These are phyloP conservation scores for Debaryomyces tyrocola DNA, from an alignment of 805 yeast genomes.

Conservation along the genomic window DNA sequence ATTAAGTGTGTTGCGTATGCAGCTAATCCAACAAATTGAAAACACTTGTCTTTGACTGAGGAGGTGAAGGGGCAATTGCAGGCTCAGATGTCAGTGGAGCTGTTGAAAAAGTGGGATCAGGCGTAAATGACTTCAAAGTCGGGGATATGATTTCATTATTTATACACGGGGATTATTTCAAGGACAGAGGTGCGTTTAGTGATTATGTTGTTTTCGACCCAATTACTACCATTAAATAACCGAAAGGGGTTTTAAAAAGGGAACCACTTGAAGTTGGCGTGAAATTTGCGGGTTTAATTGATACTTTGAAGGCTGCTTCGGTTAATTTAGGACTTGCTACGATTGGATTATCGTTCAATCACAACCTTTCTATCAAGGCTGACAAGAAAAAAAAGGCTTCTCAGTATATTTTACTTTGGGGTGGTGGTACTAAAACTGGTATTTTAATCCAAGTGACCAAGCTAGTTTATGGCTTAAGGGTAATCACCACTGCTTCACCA, in stretches of 20 bases:
- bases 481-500: slow-evolving; percentile 27
- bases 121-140: slow-evolving; percentile 31
- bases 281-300: slow-evolving; percentile 37
- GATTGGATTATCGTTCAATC: slow-evolving; percentile 40
- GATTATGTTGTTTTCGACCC: slow-evolving; percentile 49
- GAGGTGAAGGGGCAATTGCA: slow-evolving; percentile 41
- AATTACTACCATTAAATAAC: slow-evolving; percentile 32
- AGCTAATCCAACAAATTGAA: slow-evolving; percentile 72
- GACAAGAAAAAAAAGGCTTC: slow-evolving; percentile 12
- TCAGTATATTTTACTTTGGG: slow-evolving; percentile 31
- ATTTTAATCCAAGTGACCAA: slow-evolving; percentile 31
- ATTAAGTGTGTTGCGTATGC: slow-evolving; percentile 56
- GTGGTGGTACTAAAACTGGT: slow-evolving; percentile 39
- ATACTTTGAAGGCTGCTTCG: slow-evolving; percentile 63
- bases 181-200: slow-evolving; percentile 58
- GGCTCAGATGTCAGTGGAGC: slow-evolving; percentile 67
- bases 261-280: slow-evolving; percentile 18
- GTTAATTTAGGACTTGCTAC: slow-evolving; percentile 55
- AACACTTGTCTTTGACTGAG: slow-evolving; percentile 36
- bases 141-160: slow-evolving; percentile 62
- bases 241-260: slow-evolving; percentile 8
- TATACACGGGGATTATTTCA: slow-evolving; percentile 51
- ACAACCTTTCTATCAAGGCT: slow-evolving; percentile 27
- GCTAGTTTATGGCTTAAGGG: slow-evolving; percentile 26
- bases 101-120: slow-evolving; percentile 52